phyloP scores from a whole-genome alignment of 306 rosid species.

The Cajanus cajan region DNA sequence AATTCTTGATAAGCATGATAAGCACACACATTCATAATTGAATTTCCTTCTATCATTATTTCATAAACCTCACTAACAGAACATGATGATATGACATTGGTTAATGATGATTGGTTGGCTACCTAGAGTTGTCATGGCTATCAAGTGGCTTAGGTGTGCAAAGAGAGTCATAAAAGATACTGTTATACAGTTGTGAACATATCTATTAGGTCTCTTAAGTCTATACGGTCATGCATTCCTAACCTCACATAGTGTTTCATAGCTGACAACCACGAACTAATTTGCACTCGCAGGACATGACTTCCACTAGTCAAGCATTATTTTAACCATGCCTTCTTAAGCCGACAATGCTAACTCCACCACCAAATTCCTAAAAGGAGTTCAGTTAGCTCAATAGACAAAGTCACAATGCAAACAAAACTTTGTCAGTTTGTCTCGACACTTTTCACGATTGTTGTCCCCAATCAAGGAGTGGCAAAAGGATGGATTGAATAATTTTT shows the following conservation, averaged over 20 bases:
- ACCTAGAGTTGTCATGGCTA: neutral
- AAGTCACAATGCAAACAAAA: neutral
- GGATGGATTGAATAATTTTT: no score
- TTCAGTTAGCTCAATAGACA: neutral
- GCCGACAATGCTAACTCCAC: neutral
- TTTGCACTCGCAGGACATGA: no score
- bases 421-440: neutral
- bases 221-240: neutral
- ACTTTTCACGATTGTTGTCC: neutral
- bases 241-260: no score
- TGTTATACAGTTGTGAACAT: neutral
- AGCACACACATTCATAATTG: neutral
- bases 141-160: neutral
- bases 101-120: neutral
- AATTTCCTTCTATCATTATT: neutral
- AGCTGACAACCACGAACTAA: no score
- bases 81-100: neutral
- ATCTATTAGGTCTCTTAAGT: neutral
- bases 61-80: neutral
- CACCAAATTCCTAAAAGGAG: neutral
- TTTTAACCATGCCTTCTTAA: slow-evolving; percentile 7
- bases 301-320: no score
- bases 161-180: neutral
- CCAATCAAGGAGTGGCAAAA: no score
- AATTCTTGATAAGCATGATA: neutral